Evolutionary conservation across 441 rosid species (phyloP).

Genomic region (Sinapis alba): DNA sequence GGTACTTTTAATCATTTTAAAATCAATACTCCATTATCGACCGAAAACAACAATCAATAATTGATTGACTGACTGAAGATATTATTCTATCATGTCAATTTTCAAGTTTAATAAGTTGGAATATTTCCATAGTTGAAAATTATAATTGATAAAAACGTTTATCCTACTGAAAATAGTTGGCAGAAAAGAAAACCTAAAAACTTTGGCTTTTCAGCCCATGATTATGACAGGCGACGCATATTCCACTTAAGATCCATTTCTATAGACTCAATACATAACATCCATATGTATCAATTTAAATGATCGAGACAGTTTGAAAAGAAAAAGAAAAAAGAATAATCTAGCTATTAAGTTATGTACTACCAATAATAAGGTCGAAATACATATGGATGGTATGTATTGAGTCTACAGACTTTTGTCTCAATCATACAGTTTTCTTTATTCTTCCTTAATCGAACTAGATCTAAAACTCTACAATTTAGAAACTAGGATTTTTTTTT

Average conservation of each 20-base stretch:
- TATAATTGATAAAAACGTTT: background rate
- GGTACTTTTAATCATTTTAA: background rate
- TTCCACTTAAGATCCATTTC: background rate
- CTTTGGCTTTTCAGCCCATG: background rate
- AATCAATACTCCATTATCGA: background rate
- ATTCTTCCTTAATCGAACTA: too few relatives aligned
- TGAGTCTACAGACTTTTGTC: constrained; percentile 1
- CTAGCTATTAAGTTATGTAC: background rate
- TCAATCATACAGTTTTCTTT: background rate
- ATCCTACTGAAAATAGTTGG: background rate
- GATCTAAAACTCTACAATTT: too few relatives aligned
- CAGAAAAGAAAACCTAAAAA: background rate
- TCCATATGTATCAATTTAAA: background rate
- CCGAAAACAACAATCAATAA: background rate
- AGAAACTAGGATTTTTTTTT: too few relatives aligned
- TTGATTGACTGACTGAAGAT: background rate
- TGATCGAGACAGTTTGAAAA: background rate
- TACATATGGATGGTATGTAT: constrained; percentile 16
- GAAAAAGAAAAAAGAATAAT: background rate
- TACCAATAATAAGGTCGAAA: constrained; percentile 10
- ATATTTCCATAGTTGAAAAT: background rate
- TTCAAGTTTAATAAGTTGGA: background rate
- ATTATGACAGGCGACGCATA: background rate
- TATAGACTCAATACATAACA: background rate
- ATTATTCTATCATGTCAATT: background rate